Conservation (phyloP, 129 eudicot genomes). For the Lactuca saligna region DNA sequence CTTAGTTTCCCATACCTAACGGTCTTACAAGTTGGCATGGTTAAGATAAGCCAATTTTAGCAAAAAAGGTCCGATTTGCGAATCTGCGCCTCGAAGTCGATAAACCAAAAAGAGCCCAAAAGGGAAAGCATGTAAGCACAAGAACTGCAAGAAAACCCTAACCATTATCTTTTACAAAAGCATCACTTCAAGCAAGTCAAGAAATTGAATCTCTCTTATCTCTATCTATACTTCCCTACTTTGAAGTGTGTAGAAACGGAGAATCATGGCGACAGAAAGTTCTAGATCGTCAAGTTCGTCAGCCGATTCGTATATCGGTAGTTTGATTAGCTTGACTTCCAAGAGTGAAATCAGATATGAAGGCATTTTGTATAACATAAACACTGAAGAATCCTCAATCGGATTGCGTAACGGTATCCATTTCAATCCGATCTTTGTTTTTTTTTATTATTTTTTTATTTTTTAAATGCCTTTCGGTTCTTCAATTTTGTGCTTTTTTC, state of each 20-base stretch:
- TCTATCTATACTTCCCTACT: background rate
- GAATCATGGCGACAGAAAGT: conserved; percentile 56
- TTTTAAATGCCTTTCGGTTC: background rate
- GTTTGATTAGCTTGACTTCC: conserved; percentile 77
- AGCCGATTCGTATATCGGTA: conserved; percentile 85
- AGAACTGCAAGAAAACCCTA: conserved; percentile 17
- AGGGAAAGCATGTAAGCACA: conserved; percentile 5
- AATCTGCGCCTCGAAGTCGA: conserved; percentile 2
- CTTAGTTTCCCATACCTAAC: no score
- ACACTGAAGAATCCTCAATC: conserved; percentile 85
- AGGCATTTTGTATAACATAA: conserved; percentile 72
- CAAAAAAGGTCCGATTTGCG: background rate
- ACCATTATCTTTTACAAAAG: conserved; percentile 2
- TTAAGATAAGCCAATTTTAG: background rate
- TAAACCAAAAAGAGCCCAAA: conserved; percentile 10
- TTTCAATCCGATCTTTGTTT: background rate
- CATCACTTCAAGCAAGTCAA: conserved; percentile 8
- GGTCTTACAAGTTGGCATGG: no score
- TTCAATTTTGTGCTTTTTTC: conserved; percentile 10
- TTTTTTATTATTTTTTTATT: background rate
- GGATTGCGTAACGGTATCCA: conserved; percentile 70
- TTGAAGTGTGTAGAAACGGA: conserved; percentile 12
- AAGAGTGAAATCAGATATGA: conserved; percentile 88
- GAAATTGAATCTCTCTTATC: background rate
- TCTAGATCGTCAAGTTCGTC: conserved; percentile 64